Percentiles rank a stretch among this genome's conserved stretches.
phyloP scores from a whole-genome alignment of 2,329 filamentous ascomycete species.

The Purpureocillium lavendulum region DNA sequence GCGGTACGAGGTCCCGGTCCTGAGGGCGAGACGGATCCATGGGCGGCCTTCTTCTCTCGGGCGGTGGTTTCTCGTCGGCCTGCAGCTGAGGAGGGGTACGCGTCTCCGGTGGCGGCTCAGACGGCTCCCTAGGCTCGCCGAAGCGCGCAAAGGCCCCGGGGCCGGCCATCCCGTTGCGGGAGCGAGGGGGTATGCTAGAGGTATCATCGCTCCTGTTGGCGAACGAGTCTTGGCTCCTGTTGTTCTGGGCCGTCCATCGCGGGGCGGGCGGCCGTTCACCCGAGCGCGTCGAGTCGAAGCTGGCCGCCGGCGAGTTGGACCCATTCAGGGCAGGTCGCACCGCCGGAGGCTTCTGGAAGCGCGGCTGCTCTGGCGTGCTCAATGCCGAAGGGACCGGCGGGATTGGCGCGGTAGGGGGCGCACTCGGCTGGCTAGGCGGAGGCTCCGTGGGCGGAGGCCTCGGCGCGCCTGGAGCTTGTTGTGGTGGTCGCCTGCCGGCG shows the following conservation, averaged over 20 bases:
- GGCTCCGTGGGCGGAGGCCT: slow-evolving; percentile 19
- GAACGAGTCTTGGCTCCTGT: slow-evolving; percentile 51
- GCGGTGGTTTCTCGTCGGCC: slow-evolving; percentile 39
- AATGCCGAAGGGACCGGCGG: slow-evolving; percentile 6
- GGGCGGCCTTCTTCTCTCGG: slow-evolving; percentile 57
- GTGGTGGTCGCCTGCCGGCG: slow-evolving; percentile 36
- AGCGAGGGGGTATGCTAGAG: slow-evolving; percentile 40
- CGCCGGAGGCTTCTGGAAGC: slow-evolving; percentile 18
- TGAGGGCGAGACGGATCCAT: slow-evolving; percentile 53
- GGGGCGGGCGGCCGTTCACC: slow-evolving; percentile 31
- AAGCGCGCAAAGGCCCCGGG: slow-evolving; percentile 29
- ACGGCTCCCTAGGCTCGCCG: slow-evolving; percentile 14
- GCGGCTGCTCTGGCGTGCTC: slow-evolving; percentile 15
- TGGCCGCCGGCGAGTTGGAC: slow-evolving; percentile 39
- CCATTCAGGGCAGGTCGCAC: slow-evolving; percentile 29
- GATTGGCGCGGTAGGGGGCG: slow-evolving; percentile 7
- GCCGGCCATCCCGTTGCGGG: slow-evolving; percentile 39
- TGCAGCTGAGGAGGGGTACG: slow-evolving; percentile 11
- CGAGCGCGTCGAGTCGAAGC: slow-evolving; percentile 38
- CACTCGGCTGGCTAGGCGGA: slow-evolving; percentile 10
- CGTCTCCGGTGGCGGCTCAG: slow-evolving; percentile 8
- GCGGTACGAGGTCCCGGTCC: slow-evolving; percentile 48
- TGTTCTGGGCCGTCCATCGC: slow-evolving; percentile 38
- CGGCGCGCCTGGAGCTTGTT: slow-evolving; percentile 12
- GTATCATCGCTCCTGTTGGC: slow-evolving; percentile 45